Base-by-base conservation (phyloP, 345 rosid species). In the Dovyalis caffra region DNA sequence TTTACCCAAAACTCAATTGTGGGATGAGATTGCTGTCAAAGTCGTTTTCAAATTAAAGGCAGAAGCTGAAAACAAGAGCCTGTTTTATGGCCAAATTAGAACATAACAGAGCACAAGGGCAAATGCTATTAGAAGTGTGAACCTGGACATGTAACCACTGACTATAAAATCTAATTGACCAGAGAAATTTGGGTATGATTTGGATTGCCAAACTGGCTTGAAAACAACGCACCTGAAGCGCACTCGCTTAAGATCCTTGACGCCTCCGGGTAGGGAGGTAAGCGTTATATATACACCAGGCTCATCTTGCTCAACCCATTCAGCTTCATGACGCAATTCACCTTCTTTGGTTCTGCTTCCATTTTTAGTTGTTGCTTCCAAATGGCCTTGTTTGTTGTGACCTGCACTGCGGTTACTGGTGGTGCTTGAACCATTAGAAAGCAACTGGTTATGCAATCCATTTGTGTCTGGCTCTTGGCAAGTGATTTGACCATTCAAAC, bases 271-370 rank as follows among this genome's bases (percentile, higher is more conserved):
- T 37, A 91, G 85, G 37, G 97, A 90, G 67, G 92, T 92, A 57
- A 96, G 91, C 68, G 99, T 96, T 45, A 96, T 92, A 80, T 93
- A 93, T 21, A 96, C 98, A 73, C 99, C 98, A 45, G 94, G 95
- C 81, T 96, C 97, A 74, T 92, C 97, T 86, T 96, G 98, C 80
- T 96, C 99, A 67, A 96, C 97, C 95, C 98, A 90, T 78, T 96
- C 98, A 77, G 77, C 82, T 31, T 90, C 98, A 77, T 77, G 81
- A 35, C 80, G 89, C n/a, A 82, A 77, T 80, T 91, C 95, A 68
- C 82, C 81, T 77, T 91, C 98, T 80, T 84, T 91, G 23, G 80
- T 66, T 78, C 87, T 85, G 70, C 76, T 86, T 72, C 93, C 92
- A 74, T 78, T 88, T 85, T 89, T 89, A 47, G 81, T 74, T 51